Percentiles rank a stretch among this genome's conserved stretches.
Conservation (phyloP, 148 eudicot species). For the Diospyros kaki region DNA sequence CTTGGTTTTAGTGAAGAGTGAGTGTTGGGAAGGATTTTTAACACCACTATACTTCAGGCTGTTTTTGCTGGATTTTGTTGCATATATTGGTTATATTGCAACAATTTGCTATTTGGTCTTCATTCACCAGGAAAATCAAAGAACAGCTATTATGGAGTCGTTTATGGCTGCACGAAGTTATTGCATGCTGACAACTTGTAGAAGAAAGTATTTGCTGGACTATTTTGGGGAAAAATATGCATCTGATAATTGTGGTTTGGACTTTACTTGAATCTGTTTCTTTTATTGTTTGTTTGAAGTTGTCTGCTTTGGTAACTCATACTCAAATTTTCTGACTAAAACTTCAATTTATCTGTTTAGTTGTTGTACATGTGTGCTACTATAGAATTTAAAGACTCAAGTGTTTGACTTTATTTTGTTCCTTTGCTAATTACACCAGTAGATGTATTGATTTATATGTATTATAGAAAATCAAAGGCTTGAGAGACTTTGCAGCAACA, state of each 20-base stretch:
- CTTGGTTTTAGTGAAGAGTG: not conserved
- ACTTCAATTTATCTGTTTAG: not conserved
- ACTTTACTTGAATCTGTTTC: conserved; percentile 15
- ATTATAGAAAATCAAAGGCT: not conserved
- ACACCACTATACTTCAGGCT: not conserved
- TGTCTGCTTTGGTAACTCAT: not conserved
- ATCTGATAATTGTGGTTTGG: conserved; percentile 57
- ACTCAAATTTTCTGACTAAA: not conserved
- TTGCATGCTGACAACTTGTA: conserved; percentile 67
- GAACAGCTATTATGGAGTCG: conserved; percentile 72
- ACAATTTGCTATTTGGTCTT: conserved; percentile 8
- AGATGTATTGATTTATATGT: not conserved
- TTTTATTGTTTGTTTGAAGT: not conserved
- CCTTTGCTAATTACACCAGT: no score
- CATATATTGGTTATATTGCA: not conserved
- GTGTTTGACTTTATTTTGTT: no score
- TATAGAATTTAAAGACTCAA: no score
- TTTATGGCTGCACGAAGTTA: conserved; percentile 61
- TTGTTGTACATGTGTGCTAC: no score
- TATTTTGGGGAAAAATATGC: conserved; percentile 65
- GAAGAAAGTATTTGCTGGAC: conserved; percentile 65
- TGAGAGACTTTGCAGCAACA: not conserved
- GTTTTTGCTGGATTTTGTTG: not conserved
- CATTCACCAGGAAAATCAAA: conserved; percentile 55
- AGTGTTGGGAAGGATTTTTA: not conserved